Evolutionary conservation across 2,329 filamentous ascomycete genomes (phyloP), one percentile per base, ranked within the genome.

Genomic region (Clarireedia hainanense): DNA sequence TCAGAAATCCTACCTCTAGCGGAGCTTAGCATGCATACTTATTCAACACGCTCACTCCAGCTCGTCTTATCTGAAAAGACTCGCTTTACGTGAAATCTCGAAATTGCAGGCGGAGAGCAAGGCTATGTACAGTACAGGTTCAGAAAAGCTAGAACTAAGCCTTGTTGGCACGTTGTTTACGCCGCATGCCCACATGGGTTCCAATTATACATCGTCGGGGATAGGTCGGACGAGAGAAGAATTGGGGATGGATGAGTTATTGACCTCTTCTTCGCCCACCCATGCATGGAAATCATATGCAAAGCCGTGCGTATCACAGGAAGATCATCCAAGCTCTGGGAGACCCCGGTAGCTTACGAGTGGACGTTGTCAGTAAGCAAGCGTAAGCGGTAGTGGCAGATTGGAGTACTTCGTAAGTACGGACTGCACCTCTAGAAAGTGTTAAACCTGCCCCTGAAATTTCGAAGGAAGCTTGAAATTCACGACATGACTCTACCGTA

Each of bases 101-200:
- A 42, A 39, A 54, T 54, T 48, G 26, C 26, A 49, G 52, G 26
- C 46, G 17, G n/a, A 27, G 37, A 30, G 15, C 39, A 34, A 54
- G 17, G 45, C 24, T 24, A n/a, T n/a, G 12, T 17, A 42, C 37
- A 27, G 45, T 17, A 42, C 37, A 27, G 45, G 10, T 39, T 23
- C 9, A 17, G 23, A 10, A 37, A n/a, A n/a, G 23, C 46, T 43
- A 50, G 50, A n/a, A 23, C 46, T 36, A 50, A 55, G 46, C 46
- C 52, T 43, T 50, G 26, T 17, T 50, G 17, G 26, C 26, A 37
- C 42, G 14, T 7, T n/a, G 12, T 50, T 27, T 55, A 7, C 26
- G 47, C 52, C 26, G 26, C 46, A 34, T n/a, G 36, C 17, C 26
- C 52, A 55, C 52, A 36, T 24, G 4, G 10, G 37, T 43, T 55